These are phyloP conservation scores for Aureobasidium leucospermi DNA, from an alignment of 2,329 filamentous ascomycete species.

Conservation along the genomic window DNA sequence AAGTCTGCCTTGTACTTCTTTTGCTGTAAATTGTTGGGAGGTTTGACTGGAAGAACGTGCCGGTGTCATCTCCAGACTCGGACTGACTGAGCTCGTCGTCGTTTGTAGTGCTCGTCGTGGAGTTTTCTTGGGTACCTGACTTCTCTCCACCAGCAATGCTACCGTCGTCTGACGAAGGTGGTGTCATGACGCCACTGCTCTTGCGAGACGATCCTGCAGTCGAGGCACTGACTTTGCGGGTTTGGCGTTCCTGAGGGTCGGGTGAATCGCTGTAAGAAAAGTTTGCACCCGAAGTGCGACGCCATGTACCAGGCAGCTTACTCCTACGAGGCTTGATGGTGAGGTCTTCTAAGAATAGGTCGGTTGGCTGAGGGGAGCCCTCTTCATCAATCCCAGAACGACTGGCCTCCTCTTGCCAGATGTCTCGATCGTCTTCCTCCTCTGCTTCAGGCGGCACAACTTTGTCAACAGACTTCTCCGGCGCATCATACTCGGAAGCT, in stretches of 20 bases:
- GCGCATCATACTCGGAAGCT: neutral
- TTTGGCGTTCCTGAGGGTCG: slow-evolving; percentile 17
- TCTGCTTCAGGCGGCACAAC: slow-evolving; percentile 16
- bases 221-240: slow-evolving; percentile 14
- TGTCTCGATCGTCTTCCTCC: slow-evolving; percentile 27
- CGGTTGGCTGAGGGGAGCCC: slow-evolving; percentile 12
- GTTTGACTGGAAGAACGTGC: slow-evolving; percentile 24
- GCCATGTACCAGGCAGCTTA: slow-evolving; percentile 37
- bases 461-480: neutral
- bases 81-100: slow-evolving; percentile 4
- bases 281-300: slow-evolving; percentile 32
- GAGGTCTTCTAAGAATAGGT: slow-evolving; percentile 21
- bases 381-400: slow-evolving; percentile 24
- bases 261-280: slow-evolving; percentile 33
- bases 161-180: slow-evolving; percentile 26
- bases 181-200: slow-evolving; percentile 26
- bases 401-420: slow-evolving; percentile 44
- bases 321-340: slow-evolving; percentile 29
- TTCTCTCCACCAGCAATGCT: neutral
- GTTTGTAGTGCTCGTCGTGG: neutral
- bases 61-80: slow-evolving; percentile 20
- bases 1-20: neutral
- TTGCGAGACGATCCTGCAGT: slow-evolving; percentile 11
- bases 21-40: slow-evolving; percentile 19
- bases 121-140: neutral